phyloP scores from a whole-genome alignment of 345 rosid genomes.

The Acer negundo region DNA sequence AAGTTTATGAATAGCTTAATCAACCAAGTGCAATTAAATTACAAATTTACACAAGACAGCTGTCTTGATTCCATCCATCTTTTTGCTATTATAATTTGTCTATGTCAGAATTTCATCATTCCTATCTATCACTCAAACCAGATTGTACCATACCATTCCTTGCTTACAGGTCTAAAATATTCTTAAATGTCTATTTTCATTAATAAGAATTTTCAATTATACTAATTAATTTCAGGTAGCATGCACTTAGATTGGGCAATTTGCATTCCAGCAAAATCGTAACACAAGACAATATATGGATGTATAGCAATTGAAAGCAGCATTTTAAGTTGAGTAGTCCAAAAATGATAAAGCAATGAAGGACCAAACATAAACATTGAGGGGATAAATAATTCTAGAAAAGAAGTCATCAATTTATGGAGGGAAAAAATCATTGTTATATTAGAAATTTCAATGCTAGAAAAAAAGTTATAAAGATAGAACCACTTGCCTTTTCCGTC shows the following conservation, averaged over 20 bases:
- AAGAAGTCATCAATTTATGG: neutral
- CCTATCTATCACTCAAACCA: neutral
- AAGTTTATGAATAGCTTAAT: neutral
- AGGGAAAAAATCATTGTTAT: neutral
- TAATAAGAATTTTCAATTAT: neutral
- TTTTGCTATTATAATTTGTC: neutral
- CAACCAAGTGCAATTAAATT: neutral
- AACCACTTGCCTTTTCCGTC: constrained; percentile 62
- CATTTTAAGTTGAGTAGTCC: neutral
- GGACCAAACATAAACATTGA: neutral
- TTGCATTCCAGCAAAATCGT: neutral
- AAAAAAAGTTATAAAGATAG: constrained; percentile 8
- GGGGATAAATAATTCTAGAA: neutral
- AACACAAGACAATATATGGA: neutral
- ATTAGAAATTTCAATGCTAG: constrained; percentile 1
- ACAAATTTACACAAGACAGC: neutral
- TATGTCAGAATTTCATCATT: neutral
- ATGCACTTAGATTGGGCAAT: neutral
- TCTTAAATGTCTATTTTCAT: neutral
- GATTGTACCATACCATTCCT: neutral
- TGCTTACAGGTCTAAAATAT: neutral
- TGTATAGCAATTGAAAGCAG: neutral
- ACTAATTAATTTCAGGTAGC: neutral
- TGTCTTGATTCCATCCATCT: neutral
- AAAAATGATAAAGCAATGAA: neutral